Conservation (phyloP, 208 protist genomes). For the Phytomonas sp. region DNA sequence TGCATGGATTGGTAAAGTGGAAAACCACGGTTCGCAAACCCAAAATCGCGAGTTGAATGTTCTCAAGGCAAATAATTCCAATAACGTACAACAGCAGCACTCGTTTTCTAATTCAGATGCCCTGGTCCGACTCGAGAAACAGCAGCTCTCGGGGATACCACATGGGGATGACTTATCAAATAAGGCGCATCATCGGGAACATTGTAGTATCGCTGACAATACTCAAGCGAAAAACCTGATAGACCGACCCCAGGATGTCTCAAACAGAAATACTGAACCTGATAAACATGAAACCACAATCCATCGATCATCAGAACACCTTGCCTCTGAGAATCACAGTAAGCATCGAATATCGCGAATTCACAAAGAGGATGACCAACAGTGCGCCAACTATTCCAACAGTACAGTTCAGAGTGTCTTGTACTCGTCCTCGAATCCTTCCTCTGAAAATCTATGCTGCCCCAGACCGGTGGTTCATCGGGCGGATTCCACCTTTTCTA, state of each 20-base stretch:
- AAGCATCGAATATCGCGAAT: neutral
- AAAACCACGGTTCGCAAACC: neutral
- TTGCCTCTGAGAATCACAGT: neutral
- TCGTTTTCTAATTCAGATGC: neutral
- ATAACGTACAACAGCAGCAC: neutral
- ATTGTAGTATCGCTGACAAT: neutral
- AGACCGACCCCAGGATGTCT: neutral
- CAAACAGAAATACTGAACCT: neutral
- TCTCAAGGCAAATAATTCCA: neutral
- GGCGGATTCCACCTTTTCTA: neutral
- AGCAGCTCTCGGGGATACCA: neutral
- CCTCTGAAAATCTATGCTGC: neutral
- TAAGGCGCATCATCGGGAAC: neutral
- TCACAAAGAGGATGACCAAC: neutral
- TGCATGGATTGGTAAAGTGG: neutral
- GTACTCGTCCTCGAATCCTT: neutral
- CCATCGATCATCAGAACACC: neutral
- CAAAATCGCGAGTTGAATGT: neutral
- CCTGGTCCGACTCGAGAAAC: neutral
- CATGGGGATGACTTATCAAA: neutral
- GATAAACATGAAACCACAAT: neutral
- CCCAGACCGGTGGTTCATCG: neutral
- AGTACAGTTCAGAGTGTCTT: neutral
- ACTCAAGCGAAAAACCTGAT: neutral
- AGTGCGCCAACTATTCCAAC: neutral